A percentile compares a stretch with the other conserved stretches of the same genome.
phyloP scores from a whole-genome alignment of 2,329 filamentous ascomycete genomes.

The Pseudogymnoascus verrucosus region DNA sequence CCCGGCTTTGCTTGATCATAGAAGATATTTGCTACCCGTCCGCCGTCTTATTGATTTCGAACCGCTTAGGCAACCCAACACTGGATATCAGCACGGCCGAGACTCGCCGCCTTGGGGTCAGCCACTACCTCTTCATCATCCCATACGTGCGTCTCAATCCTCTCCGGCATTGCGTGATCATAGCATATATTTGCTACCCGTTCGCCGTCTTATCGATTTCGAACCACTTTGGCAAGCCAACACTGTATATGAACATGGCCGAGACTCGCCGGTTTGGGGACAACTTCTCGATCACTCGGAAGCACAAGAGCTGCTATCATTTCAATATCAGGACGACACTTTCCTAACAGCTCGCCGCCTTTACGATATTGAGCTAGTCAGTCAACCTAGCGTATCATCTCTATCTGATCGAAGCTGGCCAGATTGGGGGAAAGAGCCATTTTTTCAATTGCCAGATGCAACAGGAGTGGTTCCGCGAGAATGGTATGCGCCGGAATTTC shows the following conservation, averaged over 20 bases:
- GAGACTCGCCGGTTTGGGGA: not conserved
- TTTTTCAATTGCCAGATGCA: not conserved
- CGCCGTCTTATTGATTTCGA: not conserved
- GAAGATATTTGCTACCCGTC: not conserved
- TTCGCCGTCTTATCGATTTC: not conserved
- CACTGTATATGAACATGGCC: not conserved
- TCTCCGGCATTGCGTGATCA: not conserved
- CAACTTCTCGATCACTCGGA: not conserved
- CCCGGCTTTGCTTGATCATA: not conserved
- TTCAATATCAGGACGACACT: not conserved
- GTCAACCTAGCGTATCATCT: not conserved
- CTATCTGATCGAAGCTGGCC: not conserved
- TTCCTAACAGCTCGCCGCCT: not conserved
- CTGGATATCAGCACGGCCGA: not conserved
- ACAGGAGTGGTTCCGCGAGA: not conserved
- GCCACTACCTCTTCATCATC: too few species aligned
- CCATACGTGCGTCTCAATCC: not conserved
- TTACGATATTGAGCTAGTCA: not conserved
- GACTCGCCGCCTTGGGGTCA: not conserved
- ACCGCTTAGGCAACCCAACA: not conserved
- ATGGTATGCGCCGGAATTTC: not conserved
- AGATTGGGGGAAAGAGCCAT: not conserved
- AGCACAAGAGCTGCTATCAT: not conserved
- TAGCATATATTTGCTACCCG: not conserved
- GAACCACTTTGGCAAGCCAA: not conserved